Percentiles rank a stretch among this genome's conserved stretches.
Conservation (phyloP, 164 flowering plant genomes). For the Echeveria elegans region DNA sequence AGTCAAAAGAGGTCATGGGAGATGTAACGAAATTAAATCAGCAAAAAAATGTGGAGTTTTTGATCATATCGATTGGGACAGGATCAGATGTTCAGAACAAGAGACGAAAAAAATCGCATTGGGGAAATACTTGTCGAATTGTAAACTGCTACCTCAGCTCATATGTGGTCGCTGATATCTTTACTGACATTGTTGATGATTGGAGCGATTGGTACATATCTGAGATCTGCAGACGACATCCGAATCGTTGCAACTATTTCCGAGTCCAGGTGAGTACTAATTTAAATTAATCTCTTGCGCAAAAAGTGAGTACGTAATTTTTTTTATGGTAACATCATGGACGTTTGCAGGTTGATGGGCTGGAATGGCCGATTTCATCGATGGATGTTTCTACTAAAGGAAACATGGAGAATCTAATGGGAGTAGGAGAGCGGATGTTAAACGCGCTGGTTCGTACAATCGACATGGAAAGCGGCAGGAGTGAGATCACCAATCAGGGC, state of each 20-base stretch:
- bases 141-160: conserved; percentile 11
- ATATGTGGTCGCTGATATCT: conserved; percentile 21
- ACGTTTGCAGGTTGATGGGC: too few species aligned
- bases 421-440: too few species aligned
- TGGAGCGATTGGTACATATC: conserved; percentile 28
- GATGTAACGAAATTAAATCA: conserved; percentile 19
- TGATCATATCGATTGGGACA: conserved; percentile 31
- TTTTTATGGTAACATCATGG: too few species aligned
- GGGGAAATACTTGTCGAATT: conserved; percentile 30
- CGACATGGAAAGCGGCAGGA: background rate
- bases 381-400: too few species aligned
- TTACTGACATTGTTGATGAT: conserved; percentile 24
- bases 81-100: conserved; percentile 15
- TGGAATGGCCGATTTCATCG: too few species aligned
- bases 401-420: too few species aligned
- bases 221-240: conserved; percentile 1
- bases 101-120: conserved; percentile 16
- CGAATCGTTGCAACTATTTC: too few species aligned
- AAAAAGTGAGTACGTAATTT: too few species aligned
- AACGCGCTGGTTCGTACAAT: background rate
- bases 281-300: too few species aligned
- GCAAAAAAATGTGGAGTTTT: conserved; percentile 16
- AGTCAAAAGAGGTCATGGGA: conserved; percentile 11
- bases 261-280: too few species aligned
- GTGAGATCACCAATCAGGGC: too few species aligned